Conservation (phyloP, 169 alveolate species). For the Besnoitia besnoiti region DNA sequence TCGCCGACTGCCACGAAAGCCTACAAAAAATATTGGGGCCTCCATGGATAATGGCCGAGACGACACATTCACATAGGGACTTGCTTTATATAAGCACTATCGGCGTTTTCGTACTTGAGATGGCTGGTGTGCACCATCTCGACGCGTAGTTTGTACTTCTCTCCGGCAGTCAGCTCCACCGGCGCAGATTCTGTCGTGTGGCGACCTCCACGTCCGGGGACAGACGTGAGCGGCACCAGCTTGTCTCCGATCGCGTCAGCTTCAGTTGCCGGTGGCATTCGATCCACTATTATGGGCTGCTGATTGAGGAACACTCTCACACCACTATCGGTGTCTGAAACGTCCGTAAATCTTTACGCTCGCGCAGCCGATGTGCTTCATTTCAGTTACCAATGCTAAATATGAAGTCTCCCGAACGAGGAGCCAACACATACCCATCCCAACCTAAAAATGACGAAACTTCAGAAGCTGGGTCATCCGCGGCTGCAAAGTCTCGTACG, state of each 20-base stretch:
- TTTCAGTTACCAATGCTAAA: conserved; percentile 71
- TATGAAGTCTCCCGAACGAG: conserved; percentile 77
- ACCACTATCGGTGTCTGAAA: conserved; percentile 74
- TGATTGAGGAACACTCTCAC: conserved; percentile 75
- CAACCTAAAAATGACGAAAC: conserved; percentile 66
- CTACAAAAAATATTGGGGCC: background rate
- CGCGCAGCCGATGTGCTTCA: background rate
- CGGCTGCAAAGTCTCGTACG: conserved; percentile 49
- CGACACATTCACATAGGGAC: background rate
- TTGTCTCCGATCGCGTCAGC: conserved; percentile 72
- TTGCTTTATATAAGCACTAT: conserved; percentile 69
- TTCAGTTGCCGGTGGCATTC: conserved; percentile 74
- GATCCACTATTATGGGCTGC: conserved; percentile 72
- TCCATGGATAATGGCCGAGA: background rate
- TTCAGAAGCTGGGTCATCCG: background rate
- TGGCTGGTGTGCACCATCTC: conserved; percentile 87
- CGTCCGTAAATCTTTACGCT: background rate
- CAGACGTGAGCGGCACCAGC: conserved; percentile 68
- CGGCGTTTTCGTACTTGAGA: conserved; percentile 77
- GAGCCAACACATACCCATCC: conserved; percentile 81
- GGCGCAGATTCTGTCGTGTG: conserved; percentile 78
- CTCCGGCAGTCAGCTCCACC: conserved; percentile 85
- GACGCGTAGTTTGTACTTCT: conserved; percentile 80
- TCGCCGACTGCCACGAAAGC: conserved; percentile 77
- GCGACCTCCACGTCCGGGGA: conserved; percentile 71